Base-by-base conservation (phyloP, 495 filamentous ascomycete genomes). In the Penicillium longicatenatum region DNA sequence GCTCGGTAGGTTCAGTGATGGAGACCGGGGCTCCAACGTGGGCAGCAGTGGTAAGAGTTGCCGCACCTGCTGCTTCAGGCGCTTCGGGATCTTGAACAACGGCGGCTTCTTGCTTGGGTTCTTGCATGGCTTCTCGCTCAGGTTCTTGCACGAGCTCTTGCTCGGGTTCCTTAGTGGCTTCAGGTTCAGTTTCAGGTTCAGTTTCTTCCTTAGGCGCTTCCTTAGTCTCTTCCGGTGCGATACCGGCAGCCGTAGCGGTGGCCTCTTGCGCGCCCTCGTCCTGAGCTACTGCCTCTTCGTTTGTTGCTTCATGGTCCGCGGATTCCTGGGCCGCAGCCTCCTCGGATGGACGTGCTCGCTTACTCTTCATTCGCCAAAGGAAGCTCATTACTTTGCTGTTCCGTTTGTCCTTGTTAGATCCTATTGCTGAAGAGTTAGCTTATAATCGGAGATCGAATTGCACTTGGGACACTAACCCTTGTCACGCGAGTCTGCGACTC, bases 381-480 rank as follows among this genome's bases (percentile, higher is more conserved):
- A 61, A 49, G 51, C 70, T 73, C 7, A 68, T 62, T 16, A 70
- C 60, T 5, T 61, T 70, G 45, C 44, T 48, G 24, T 70, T 59
- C 12, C 60, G 60, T 57, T 69, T 77, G 44, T 79, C 16, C 50
- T 14, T 50, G n/a, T 4, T 12, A 47, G 14, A 39, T 54, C 30
- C 30, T 19, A 26, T 17, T 49, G 46, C 19, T 8, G 12, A 9
- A 45, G 22, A 22, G 42, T 45, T 45, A 45, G 26, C 26, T 49
- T 12, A 6, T 16, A 29, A 22, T 8, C 24, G 1, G n/a, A 30
- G 6, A 39, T 44, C 21, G 10, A 37, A 53, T 17, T 19, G 4
- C 6, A 49, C 29, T n/a, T 47, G 44, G 19, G 4, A 9, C 24
- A 70, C 75, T 65, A 39, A 85, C 84, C 78, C 68, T 76, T 82